Conservation (phyloP, 2,329 filamentous ascomycete species). For the Nannizziopsis barbatae region DNA sequence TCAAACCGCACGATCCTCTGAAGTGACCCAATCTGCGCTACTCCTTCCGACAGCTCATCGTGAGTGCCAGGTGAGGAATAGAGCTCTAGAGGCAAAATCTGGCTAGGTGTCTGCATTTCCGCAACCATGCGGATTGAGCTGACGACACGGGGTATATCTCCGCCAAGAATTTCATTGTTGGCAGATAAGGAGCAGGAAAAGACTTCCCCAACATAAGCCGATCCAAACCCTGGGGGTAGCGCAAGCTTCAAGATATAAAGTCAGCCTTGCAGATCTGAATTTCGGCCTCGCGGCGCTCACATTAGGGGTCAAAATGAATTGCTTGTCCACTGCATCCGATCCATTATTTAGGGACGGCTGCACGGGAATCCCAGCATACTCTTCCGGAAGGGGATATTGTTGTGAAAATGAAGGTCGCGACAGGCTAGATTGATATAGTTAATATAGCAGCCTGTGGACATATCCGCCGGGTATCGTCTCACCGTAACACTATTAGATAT, state of each 20-base stretch:
- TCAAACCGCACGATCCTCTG: conserved; percentile 78
- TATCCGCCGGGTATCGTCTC: conserved; percentile 7
- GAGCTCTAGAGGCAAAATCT: conserved; percentile 54
- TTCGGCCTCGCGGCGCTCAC: conserved; percentile 21
- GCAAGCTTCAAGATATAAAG: conserved; percentile 44
- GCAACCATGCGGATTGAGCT: conserved; percentile 73
- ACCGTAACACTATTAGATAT: conserved; percentile 30
- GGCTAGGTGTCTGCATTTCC: conserved; percentile 87
- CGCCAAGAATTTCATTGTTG: conserved; percentile 63
- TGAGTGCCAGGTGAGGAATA: conserved; percentile 42
- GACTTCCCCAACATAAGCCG: conserved; percentile 87
- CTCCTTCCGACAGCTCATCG: conserved; percentile 22
- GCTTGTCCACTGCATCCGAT: conserved; percentile 36
- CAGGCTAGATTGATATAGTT: conserved; percentile 44
- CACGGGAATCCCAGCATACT: conserved; percentile 41
- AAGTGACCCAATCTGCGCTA: conserved; percentile 44
- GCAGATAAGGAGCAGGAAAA: conserved; percentile 91
- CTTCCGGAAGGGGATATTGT: conserved; percentile 35
- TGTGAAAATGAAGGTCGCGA: conserved; percentile 52
- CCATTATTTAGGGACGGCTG: conserved; percentile 67
- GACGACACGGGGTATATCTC: conserved; percentile 40
- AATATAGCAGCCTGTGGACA: not conserved
- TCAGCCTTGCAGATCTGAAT: conserved; percentile 1
- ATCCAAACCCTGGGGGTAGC: conserved; percentile 81
- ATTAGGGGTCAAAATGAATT: conserved; percentile 48